Conservation (phyloP, 768 basidiomycete genomes). For the Mycena capillaripes region DNA sequence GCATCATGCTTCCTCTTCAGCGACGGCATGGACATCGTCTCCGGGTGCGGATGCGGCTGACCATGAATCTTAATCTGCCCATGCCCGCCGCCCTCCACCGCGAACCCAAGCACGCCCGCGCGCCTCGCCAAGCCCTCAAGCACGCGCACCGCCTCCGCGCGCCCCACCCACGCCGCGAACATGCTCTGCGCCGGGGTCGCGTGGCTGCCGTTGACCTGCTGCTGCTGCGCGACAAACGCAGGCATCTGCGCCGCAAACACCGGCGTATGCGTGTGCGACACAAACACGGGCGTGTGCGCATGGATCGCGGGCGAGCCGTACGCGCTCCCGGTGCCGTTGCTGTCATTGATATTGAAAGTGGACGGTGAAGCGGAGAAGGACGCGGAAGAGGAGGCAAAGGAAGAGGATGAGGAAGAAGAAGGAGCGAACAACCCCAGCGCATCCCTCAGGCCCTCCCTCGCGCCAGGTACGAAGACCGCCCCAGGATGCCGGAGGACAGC, state of each 20-base stretch:
- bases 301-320: too few relatives aligned
- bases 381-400: too few relatives aligned
- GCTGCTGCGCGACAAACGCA: too few relatives aligned
- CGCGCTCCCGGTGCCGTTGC: too few relatives aligned
- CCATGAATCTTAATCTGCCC: background rate
- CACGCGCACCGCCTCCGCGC: slow-evolving; percentile 42
- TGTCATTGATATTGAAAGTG: too few relatives aligned
- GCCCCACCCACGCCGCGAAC: background rate
- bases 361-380: too few relatives aligned
- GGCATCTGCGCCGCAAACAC: too few relatives aligned
- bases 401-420: background rate
- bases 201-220: background rate
- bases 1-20: slow-evolving; percentile 50
- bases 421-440: slow-evolving; percentile 18
- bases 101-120: slow-evolving; percentile 29
- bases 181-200: background rate
- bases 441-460: slow-evolving; percentile 52
- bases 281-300: too few relatives aligned
- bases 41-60: slow-evolving; percentile 4
- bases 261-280: too few relatives aligned
- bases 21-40: background rate
- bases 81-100: background rate
- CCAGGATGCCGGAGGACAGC: slow-evolving; percentile 68
- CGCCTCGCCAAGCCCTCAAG: slow-evolving; percentile 43
- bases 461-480: slow-evolving; percentile 61